Conservation (phyloP, 768 basidiomycete genomes). For the Kwoniella mangroviensis region DNA sequence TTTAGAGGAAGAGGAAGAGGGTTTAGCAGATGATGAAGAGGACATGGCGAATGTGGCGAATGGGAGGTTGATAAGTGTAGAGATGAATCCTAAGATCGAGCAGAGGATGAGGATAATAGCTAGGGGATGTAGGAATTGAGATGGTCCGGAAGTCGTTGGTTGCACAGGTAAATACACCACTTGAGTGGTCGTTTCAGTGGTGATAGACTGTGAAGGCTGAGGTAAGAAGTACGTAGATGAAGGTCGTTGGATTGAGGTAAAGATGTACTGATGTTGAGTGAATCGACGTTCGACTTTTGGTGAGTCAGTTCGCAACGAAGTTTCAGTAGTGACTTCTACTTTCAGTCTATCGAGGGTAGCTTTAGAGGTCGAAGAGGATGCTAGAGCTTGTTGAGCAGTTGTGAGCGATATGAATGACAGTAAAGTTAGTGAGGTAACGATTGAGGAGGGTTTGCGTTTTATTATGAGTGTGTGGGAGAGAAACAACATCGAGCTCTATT, state of each 20-base stretch:
- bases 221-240: neutral
- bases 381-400: neutral
- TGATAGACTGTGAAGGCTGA: neutral
- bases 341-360: neutral
- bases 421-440: neutral
- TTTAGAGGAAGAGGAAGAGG: conserved; percentile 28
- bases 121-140: conserved; percentile 17
- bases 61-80: conserved; percentile 12
- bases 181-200: neutral
- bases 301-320: too few relatives aligned
- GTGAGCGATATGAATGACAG: neutral
- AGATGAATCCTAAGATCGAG: conserved; percentile 22
- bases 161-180: neutral
- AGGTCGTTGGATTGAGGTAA: neutral
- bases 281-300: too few relatives aligned
- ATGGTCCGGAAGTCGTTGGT: neutral
- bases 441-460: neutral
- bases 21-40: conserved; percentile 13
- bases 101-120: conserved; percentile 19
- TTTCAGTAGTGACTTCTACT: neutral
- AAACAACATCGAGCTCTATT: too few relatives aligned
- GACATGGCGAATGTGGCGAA: conserved; percentile 11
- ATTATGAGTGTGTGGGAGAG: neutral
- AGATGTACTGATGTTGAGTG: neutral
- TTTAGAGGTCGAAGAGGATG: neutral